Percentiles rank a stretch among this genome's conserved stretches.
Conservation (phyloP, 23 red algal genomes). For the Chondrus crispus region DNA sequence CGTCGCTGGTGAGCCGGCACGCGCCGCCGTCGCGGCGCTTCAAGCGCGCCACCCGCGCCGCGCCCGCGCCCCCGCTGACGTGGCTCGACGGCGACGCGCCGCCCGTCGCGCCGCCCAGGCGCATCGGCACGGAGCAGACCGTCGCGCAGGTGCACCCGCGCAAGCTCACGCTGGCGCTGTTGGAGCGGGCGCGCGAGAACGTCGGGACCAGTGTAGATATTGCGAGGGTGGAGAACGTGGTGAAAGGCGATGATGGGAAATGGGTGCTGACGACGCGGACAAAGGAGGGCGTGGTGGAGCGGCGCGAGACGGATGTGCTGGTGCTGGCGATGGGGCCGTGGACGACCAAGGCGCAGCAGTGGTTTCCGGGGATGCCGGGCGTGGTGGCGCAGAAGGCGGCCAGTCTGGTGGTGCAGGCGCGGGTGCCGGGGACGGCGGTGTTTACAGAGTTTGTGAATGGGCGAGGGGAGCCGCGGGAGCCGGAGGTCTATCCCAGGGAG, state of each 20-base stretch:
- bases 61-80: neutral
- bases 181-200: neutral
- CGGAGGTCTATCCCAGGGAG: constrained; percentile 54
- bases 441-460: constrained; percentile 38
- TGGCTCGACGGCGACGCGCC: constrained; percentile 39
- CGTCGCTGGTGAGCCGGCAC: constrained; percentile 17
- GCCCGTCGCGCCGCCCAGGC: neutral
- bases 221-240: neutral
- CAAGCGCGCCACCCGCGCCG: neutral
- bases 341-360: constrained; percentile 26
- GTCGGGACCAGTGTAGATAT: neutral
- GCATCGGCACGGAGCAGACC: constrained; percentile 38
- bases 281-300: neutral
- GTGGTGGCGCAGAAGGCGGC: constrained; percentile 60
- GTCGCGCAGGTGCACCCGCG: constrained; percentile 56
- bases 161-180: constrained; percentile 36
- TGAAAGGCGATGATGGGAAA: neutral
- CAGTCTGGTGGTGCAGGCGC: neutral
- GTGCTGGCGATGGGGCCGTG: constrained; percentile 71
- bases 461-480: neutral
- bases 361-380: constrained; percentile 47
- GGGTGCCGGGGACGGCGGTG: neutral
- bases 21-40: no score
- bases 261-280: neutral
- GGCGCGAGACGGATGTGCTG: neutral